Base-by-base conservation (phyloP, 108 stramenopile species). In the Mayamaea pseudoterrestris region DNA sequence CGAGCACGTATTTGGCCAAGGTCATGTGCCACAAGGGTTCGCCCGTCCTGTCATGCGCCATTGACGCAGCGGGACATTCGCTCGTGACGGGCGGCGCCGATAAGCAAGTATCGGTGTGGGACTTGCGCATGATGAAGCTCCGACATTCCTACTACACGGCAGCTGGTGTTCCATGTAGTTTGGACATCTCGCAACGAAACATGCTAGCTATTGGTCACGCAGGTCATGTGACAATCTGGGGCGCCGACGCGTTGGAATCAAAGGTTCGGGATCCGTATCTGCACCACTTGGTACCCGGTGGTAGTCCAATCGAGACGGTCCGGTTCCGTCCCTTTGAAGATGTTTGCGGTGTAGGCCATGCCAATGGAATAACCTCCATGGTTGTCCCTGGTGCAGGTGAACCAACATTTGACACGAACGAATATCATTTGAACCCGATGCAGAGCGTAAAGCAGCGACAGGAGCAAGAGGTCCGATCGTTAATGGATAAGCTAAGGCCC, bases 291-390 rank as follows among this genome's bases (percentile, higher is more conserved):
- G 35, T 93, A 35, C 68, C 72, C 3, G 74, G 77, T 2, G 63
- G 59, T 31, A 65, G 68, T 5, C 69, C 77, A 13, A 53, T 89
- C 25, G 74, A 85, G 45, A 74, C 74, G 0, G 41, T 93, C 3
- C 68, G 88, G 18, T 99, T 96, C 63, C 76, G 98, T 20, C 98
- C 98, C 0, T 95, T 79, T 52, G 95, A 99, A 71, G 98, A 99
- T 82, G 94, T 92, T 13, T 80, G 93, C 44, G 88, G 87, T 8
- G 57, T 97, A 32, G 96, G 97, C n/a, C 96, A 98, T 57, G 44
- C 69, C 0, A 68, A 69, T 26, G 98, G 98, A 32, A 58, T 93
- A 17, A 69, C 69, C 27, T 85, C 90, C 7, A 87, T 97, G 53
- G 90, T 98, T 18, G 82, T 95, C 37, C 98, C 98, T 26, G 98